Evolutionary conservation across 164 flowering plant genomes (phyloP).

Genomic region (Vitis labrusca): DNA sequence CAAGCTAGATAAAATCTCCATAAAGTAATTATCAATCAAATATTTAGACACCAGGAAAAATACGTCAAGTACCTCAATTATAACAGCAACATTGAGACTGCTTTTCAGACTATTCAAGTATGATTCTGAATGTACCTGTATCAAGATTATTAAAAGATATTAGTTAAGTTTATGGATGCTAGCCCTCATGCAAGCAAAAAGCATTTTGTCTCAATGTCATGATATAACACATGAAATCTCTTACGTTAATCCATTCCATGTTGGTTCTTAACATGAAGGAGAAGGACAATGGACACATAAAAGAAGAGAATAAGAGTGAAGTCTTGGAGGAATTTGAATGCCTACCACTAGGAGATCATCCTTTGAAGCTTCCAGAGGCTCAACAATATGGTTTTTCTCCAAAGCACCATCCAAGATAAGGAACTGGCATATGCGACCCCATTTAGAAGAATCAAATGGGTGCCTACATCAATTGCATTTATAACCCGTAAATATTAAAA

Average conservation of each 20-base stretch:
- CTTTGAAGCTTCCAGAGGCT: conserved; percentile 85
- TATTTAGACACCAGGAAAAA: neutral
- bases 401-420: conserved; percentile 54
- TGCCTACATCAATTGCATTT: conserved; percentile 56
- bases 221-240: too few relatives aligned
- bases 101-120: conserved; percentile 73
- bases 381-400: conserved; percentile 54
- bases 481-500: neutral
- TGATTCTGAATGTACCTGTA: conserved; percentile 75
- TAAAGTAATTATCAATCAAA: neutral
- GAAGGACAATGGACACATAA: neutral
- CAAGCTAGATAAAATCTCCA: neutral
- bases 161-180: neutral
- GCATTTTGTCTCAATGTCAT: too few relatives aligned
- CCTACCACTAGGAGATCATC: conserved; percentile 94
- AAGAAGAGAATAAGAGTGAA: neutral
- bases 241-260: too few relatives aligned
- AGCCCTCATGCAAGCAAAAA: neutral
- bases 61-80: conserved; percentile 61
- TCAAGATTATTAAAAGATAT: neutral
- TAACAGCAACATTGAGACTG: conserved; percentile 66
- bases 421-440: conserved; percentile 85
- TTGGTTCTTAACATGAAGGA: neutral
- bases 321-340: neutral
- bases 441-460: conserved; percentile 95